phyloP scores from a whole-genome alignment of 192 early-diverging fungal species.

The Umbelopsis sp. region DNA sequence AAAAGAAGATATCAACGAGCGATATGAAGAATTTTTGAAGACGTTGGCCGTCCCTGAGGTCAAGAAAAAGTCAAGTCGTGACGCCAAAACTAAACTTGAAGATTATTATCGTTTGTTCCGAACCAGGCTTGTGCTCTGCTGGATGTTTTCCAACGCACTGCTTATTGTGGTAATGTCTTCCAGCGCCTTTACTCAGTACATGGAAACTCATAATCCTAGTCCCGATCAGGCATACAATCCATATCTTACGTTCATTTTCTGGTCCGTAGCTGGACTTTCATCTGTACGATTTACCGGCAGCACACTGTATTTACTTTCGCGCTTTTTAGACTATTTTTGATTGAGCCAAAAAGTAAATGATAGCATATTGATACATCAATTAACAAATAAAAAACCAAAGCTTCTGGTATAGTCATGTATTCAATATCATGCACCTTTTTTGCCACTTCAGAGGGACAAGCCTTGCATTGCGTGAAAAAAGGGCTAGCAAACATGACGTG shows the following conservation, averaged over 20 bases:
- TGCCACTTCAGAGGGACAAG: too few relatives aligned
- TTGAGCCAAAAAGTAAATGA: too few relatives aligned
- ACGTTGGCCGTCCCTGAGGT: constrained; percentile 43
- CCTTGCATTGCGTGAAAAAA: too few relatives aligned
- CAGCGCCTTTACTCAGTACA: constrained; percentile 8
- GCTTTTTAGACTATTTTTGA: background rate
- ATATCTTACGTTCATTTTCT: constrained; percentile 86
- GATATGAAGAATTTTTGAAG: constrained; percentile 77
- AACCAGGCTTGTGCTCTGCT: constrained; percentile 77
- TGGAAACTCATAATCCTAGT: constrained; percentile 20
- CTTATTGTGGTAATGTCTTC: constrained; percentile 75
- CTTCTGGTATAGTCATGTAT: too few relatives aligned
- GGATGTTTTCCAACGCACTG: constrained; percentile 85
- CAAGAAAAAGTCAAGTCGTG: constrained; percentile 61
- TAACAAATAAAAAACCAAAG: background rate
- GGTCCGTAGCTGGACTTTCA: constrained; percentile 76
- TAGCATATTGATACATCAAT: background rate
- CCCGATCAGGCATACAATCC: constrained; percentile 51
- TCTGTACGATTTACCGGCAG: constrained; percentile 78
- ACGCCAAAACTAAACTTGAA: constrained; percentile 74
- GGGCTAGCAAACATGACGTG: too few relatives aligned
- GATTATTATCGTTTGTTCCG: constrained; percentile 90
- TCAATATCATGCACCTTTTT: too few relatives aligned
- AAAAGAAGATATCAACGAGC: constrained; percentile 71
- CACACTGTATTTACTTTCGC: constrained; percentile 59